Percentiles rank a stretch among this genome's conserved stretches.
Evolutionary conservation across 108 stramenopile genomes (phyloP).

Genomic region (Nitzschia sp.): DNA sequence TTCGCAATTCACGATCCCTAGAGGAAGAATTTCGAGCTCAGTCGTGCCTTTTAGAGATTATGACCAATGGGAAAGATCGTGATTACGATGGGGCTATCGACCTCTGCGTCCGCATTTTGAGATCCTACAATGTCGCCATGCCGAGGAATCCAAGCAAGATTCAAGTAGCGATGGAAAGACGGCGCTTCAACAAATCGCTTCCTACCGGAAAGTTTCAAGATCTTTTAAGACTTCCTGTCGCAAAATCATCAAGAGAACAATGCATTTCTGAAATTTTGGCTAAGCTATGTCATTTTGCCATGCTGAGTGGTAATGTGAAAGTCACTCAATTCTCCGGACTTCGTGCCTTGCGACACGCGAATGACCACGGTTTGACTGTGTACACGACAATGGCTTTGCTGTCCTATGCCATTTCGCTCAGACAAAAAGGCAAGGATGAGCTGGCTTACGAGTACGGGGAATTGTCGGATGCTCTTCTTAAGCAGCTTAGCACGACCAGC

Average conservation of each 20-base stretch:
- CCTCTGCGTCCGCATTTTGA: constrained; percentile 2
- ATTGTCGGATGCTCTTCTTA: neutral
- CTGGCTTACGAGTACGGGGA: neutral
- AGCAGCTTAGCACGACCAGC: neutral
- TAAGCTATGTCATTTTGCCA: neutral
- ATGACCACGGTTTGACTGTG: neutral
- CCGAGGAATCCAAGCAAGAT: constrained; percentile 11
- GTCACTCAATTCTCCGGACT: neutral
- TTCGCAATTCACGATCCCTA: constrained; percentile 9
- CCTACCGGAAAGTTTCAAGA: constrained; percentile 1
- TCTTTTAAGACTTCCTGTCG: neutral
- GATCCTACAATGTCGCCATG: constrained; percentile 6
- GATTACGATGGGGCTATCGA: constrained; percentile 19
- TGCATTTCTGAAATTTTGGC: neutral
- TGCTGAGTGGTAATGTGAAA: neutral
- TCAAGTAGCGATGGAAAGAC: constrained; percentile 3
- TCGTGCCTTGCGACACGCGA: neutral
- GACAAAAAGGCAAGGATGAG: neutral
- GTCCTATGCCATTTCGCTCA: neutral
- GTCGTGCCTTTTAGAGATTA: neutral
- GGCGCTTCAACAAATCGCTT: neutral
- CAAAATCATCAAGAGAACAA: neutral
- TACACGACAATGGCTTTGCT: neutral
- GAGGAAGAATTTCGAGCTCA: constrained; percentile 39
- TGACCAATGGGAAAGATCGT: constrained; percentile 10